Percentiles rank a stretch among this genome's conserved stretches.
Conservation (phyloP, 805 yeast genomes). For the Lipomyces mesembrius region DNA sequence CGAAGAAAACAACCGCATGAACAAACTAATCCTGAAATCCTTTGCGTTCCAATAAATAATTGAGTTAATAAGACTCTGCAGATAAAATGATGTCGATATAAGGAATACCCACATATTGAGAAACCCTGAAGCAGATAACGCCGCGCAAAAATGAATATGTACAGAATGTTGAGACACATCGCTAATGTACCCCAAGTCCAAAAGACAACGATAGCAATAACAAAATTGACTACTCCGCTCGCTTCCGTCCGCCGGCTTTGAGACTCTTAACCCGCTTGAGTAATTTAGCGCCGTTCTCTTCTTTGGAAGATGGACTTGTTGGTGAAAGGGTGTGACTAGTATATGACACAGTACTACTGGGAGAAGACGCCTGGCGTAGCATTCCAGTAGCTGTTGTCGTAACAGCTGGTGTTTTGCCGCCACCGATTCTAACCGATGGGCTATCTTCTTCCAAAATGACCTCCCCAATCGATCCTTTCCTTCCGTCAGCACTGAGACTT, state of each 20-base stretch:
- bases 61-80: background rate
- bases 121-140: background rate
- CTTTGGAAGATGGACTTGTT: slow-evolving; percentile 30
- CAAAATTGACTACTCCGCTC: background rate
- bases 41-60: too few relatives aligned
- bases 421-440: background rate
- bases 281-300: slow-evolving; percentile 57
- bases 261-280: slow-evolving; percentile 87
- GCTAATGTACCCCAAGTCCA: background rate
- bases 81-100: background rate
- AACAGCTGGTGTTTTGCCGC: background rate
- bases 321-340: slow-evolving; percentile 18
- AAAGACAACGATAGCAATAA: background rate
- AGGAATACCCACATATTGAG: background rate
- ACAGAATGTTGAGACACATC: background rate
- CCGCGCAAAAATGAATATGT: background rate
- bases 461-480: background rate
- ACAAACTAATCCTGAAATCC: background rate
- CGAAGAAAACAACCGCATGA: background rate
- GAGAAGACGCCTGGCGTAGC: slow-evolving; percentile 33
- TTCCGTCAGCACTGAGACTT: slow-evolving; percentile 1
- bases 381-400: slow-evolving; percentile 9
- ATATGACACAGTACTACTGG: slow-evolving; percentile 22
- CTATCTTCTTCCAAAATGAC: slow-evolving; percentile 6
- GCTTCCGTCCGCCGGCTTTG: slow-evolving; percentile 60